Conservation (phyloP, 1,139 yeast genomes). For the Zhuliangozyma parablackwelliae region DNA sequence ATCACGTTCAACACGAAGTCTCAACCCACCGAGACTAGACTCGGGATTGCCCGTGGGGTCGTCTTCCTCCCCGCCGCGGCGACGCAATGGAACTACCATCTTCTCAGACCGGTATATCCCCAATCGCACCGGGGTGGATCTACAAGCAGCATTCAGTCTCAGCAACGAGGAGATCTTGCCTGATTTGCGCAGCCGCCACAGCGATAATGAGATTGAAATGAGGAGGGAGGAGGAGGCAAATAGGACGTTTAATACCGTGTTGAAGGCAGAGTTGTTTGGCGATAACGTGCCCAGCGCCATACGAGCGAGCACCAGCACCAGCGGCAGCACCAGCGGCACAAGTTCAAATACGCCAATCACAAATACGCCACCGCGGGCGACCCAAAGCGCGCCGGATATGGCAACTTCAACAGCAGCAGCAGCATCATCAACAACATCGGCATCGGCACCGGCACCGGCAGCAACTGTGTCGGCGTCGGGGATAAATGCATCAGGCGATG, state of each 20-base stretch:
- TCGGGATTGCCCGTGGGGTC: constrained; percentile 23
- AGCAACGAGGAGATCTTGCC: constrained; percentile 45
- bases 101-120: constrained; percentile 89
- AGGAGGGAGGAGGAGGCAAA: constrained; percentile 80
- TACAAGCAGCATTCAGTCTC: constrained; percentile 82
- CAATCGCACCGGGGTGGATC: constrained; percentile 74
- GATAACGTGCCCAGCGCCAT: constrained; percentile 64
- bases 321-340: not conserved
- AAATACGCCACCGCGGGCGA: too few species aligned
- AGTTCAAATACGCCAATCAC: not conserved
- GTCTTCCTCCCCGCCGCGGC: constrained; percentile 39
- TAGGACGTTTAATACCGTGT: constrained; percentile 76
- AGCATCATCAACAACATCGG: not conserved
- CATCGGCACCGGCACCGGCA: not conserved
- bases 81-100: constrained; percentile 36
- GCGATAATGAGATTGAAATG: constrained; percentile 55
- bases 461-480: not conserved
- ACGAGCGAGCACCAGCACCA: constrained; percentile 12
- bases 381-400: too few species aligned
- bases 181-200: constrained; percentile 25
- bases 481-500: not conserved
- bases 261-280: constrained; percentile 89
- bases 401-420: too few species aligned
- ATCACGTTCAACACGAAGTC: constrained; percentile 32
- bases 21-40: constrained; percentile 30